Evolutionary conservation across 768 basidiomycete genomes (phyloP).

Genomic region (Leccinum variicolor): DNA sequence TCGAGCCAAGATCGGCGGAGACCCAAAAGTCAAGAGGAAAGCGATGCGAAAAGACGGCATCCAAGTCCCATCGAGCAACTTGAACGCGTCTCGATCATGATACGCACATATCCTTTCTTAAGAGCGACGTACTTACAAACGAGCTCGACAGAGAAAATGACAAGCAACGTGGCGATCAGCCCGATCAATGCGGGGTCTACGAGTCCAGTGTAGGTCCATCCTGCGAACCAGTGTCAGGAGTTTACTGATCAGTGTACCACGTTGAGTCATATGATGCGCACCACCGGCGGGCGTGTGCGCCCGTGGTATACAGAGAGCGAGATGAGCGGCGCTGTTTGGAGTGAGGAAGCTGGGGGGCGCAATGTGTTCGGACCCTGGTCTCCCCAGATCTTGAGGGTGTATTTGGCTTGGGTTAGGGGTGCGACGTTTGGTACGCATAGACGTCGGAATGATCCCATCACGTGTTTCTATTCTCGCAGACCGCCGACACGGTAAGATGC

Average conservation of each 20-base stretch:
- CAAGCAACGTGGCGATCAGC: constrained; percentile 16
- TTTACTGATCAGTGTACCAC: constrained; percentile 23
- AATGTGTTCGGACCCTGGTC: constrained; percentile 50
- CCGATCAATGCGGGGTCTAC: constrained; percentile 16
- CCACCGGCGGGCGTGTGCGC: constrained; percentile 38
- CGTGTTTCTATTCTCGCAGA: constrained; percentile 63
- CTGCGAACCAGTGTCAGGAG: constrained; percentile 4
- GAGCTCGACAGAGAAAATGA: constrained; percentile 19
- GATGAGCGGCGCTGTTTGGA: constrained; percentile 48
- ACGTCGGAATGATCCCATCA: constrained; percentile 48
- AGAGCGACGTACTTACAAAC: constrained; percentile 1
- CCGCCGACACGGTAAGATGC: constrained; percentile 39
- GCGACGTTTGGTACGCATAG: constrained; percentile 34
- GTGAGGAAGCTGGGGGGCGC: constrained; percentile 47
- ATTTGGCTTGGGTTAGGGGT: no score
- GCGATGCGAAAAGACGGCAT: neutral
- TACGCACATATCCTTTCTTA: neutral
- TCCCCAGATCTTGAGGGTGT: constrained; percentile 55
- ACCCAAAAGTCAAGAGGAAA: neutral
- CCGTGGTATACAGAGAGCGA: constrained; percentile 57
- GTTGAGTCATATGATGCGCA: constrained; percentile 23
- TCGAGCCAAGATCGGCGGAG: neutral
- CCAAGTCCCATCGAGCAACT: neutral
- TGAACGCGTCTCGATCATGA: neutral
- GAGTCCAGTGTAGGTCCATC: constrained; percentile 14